These are phyloP conservation scores for Cyclotella atomus DNA, from an alignment of 108 stramenopile species.

Conservation along the genomic window DNA sequence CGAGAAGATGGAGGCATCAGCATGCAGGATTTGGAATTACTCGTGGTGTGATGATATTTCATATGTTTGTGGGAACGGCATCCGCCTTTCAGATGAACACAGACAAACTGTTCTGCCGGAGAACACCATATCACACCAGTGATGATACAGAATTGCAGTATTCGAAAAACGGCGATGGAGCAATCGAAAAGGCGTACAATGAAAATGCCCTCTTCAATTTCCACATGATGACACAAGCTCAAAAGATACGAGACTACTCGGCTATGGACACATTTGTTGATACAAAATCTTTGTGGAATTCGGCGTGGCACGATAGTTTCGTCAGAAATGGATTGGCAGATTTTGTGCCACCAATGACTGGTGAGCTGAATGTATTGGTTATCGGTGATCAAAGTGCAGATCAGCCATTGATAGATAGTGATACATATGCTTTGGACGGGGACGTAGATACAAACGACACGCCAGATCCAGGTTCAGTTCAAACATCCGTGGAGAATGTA, in stretches of 20 bases:
- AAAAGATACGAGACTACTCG: slow-evolving; percentile 19
- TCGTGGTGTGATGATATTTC: background rate
- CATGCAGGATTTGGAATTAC: background rate
- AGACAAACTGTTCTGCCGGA: too few relatives aligned
- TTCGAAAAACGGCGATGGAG: background rate
- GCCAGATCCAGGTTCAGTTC: too few relatives aligned
- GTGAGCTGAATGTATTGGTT: slow-evolving; percentile 11
- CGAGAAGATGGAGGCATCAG: too few relatives aligned
- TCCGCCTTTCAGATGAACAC: background rate
- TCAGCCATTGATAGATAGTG: background rate
- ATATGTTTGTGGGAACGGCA: background rate
- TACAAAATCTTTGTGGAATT: slow-evolving; percentile 13
- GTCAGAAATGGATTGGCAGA: slow-evolving; percentile 20
- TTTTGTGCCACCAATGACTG: slow-evolving; percentile 25
- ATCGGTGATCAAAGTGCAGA: background rate
- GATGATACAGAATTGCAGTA: too few relatives aligned
- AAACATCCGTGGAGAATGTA: too few relatives aligned
- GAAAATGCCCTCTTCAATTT: slow-evolving; percentile 12
- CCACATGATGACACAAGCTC: slow-evolving; percentile 17
- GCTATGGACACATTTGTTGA: slow-evolving; percentile 16
- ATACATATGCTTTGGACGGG: background rate
- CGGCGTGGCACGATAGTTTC: slow-evolving; percentile 21
- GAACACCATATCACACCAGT: too few relatives aligned
- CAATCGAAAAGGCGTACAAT: slow-evolving; percentile 16
- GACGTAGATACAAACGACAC: background rate